A percentile compares a stretch with the other conserved stretches of the same genome.
phyloP scores from a whole-genome alignment of 2,329 filamentous ascomycete species.

The Claviceps africana region DNA sequence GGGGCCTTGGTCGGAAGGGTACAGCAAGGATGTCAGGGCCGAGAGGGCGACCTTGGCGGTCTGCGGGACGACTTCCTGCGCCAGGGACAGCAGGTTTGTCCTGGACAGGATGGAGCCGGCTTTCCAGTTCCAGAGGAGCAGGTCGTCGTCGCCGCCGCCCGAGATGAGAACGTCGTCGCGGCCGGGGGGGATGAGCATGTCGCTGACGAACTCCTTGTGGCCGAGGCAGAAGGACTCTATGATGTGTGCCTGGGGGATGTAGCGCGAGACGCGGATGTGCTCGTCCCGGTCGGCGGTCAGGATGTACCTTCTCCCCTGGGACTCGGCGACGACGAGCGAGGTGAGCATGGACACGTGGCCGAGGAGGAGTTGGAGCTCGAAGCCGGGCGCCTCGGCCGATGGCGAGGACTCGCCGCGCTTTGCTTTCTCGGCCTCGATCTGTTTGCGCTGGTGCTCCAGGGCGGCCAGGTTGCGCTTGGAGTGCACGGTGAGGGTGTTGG shows the following conservation, averaged over 20 bases:
- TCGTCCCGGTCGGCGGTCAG: constrained; percentile 44
- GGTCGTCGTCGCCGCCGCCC: constrained; percentile 67
- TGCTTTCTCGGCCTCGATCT: constrained; percentile 21
- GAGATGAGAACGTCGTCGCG: constrained; percentile 57
- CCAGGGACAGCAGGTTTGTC: constrained; percentile 34
- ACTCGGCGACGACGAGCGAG: constrained; percentile 45
- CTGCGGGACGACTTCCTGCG: constrained; percentile 22
- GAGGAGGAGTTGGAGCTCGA: constrained; percentile 66
- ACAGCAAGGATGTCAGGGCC: constrained; percentile 23
- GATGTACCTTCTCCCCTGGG: constrained; percentile 31
- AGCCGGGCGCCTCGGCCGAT: constrained; percentile 30
- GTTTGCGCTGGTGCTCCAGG: constrained; percentile 42
- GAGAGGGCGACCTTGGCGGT: constrained; percentile 34
- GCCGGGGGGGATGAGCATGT: constrained; percentile 49
- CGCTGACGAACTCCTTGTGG: constrained; percentile 72
- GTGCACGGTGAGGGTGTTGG: constrained; percentile 48
- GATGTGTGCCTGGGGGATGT: constrained; percentile 67
- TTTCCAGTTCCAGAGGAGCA: constrained; percentile 76
- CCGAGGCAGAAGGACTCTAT: constrained; percentile 85
- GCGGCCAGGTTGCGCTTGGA: constrained; percentile 48
- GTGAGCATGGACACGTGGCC: constrained; percentile 95
- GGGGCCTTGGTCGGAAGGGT: constrained; percentile 14
- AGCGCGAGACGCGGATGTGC: constrained; percentile 79
- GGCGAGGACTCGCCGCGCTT: constrained; percentile 12
- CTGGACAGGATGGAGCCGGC: constrained; percentile 38